Conservation (phyloP, 768 basidiomycete species). For the Mycena crocata region DNA sequence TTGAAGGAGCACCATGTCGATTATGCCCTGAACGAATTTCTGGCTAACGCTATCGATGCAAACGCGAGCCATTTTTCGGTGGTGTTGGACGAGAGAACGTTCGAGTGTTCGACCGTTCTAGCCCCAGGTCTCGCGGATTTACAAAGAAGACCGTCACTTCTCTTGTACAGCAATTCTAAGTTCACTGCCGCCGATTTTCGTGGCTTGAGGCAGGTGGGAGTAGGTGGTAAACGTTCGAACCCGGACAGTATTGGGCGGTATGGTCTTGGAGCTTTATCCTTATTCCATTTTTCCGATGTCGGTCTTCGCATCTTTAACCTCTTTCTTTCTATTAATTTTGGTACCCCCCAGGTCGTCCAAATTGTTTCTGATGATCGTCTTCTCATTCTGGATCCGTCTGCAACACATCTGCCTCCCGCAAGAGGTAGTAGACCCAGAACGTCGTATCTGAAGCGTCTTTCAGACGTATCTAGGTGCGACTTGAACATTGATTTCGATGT, state of each 20-base stretch:
- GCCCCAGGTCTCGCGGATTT: conserved; percentile 19
- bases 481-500: background rate
- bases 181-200: conserved; percentile 41
- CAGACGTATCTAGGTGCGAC: conserved; percentile 17
- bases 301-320: background rate
- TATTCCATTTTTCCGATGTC: conserved; percentile 47
- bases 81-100: conserved; percentile 31
- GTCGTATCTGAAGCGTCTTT: conserved; percentile 12
- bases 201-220: conserved; percentile 41
- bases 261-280: conserved; percentile 43
- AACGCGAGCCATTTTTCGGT: conserved; percentile 35
- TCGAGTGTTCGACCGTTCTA: conserved; percentile 25
- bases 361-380: conserved; percentile 37
- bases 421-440: conserved; percentile 27
- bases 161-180: conserved; percentile 42
- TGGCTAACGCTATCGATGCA: conserved; percentile 47
- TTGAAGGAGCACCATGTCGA: conserved; percentile 38
- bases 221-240: conserved; percentile 40
- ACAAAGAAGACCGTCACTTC: conserved; percentile 33
- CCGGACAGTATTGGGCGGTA: conserved; percentile 43
- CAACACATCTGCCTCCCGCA: conserved; percentile 34
- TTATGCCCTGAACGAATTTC: conserved; percentile 41
- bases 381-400: conserved; percentile 43
- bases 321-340: background rate
- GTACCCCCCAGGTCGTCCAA: conserved; percentile 37